Evolutionary conservation across 306 rosid species (phyloP).

Genomic region (Gleditsia sinensis): DNA sequence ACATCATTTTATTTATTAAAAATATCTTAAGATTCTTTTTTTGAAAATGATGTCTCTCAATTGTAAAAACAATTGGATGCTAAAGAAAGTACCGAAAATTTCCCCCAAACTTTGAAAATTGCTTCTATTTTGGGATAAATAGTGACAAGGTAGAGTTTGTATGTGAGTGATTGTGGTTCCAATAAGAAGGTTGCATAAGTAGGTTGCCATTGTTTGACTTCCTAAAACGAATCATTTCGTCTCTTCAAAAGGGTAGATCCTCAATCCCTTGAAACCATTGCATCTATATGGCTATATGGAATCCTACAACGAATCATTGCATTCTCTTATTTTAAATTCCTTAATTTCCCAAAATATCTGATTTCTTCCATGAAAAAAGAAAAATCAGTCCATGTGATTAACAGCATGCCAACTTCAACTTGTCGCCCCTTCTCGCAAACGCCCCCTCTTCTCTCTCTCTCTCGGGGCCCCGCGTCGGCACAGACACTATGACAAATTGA

Average conservation of each 20-base stretch:
- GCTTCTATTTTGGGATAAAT: neutral
- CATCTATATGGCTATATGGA: neutral
- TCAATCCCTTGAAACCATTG: neutral
- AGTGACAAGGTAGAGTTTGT: neutral
- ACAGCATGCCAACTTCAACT: conserved; percentile 36
- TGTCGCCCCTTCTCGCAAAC: conserved; percentile 39
- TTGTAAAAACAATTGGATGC: no score
- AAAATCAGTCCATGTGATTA: neutral
- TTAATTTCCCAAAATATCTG: neutral
- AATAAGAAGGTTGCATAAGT: neutral
- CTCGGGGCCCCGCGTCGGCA: conserved; percentile 68
- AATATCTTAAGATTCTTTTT: no score
- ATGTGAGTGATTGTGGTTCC: neutral
- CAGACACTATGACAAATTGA: conserved; percentile 51
- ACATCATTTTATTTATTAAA: no score
- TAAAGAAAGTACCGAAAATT: no score
- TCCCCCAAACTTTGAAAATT: neutral
- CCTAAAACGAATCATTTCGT: neutral
- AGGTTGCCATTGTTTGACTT: neutral
- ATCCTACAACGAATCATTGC: neutral
- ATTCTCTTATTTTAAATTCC: neutral
- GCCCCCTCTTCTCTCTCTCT: neutral
- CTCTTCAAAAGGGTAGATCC: neutral
- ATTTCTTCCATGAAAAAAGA: neutral
- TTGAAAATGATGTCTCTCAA: no score